Evolutionary conservation across 1,284 basidiomycete genomes (phyloP), one percentile per base, ranked within the genome.

Genomic region (Pterula multifida): DNA sequence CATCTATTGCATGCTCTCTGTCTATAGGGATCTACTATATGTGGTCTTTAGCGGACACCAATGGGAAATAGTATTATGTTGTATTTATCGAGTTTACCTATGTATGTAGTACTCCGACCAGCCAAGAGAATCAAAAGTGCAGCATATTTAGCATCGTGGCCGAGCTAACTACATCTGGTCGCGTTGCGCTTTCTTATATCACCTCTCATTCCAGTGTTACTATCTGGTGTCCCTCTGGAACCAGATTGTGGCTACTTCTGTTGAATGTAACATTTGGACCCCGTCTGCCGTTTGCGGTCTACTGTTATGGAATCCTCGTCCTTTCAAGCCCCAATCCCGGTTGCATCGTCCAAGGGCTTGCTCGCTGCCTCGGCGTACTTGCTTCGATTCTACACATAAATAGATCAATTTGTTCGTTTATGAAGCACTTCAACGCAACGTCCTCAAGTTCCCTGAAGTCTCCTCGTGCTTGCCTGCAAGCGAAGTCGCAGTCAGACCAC

Each of bases 21-120:
- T 13, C 9, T 6, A 17, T 17, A 42, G 39, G 39, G 13, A 17
- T 42, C 4, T 42, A 51, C 44, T 58, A 58, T 42, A 58, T 58
- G 57, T 58, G 57, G 57, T 49, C 55, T 11, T 44, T 58, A 17
- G 50, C 51, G 15, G 54, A 55, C 28, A 4, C 39, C 9, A 42
- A 42, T 42, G 39, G 39, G 4, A 42, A 42, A 19, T 42, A 19
- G 17, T 4, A 19, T 32, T 32, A 32, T 15, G 28, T 32, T 6
- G 28, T 15, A 32, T 32, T 15, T 6, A 15, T 32, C 28, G 15
- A 32, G 15, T 6, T 6, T 32, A 32, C 28, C 28, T 15, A 32
- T 6, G 28, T 6, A 32, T 32, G n/a, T n/a, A n/a, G n/a, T n/a
- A n/a, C n/a, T n/a, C n/a, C n/a, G n/a, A n/a, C n/a, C n/a, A n/a